Evolutionary conservation across 148 eudicot genomes (phyloP).

Genomic region (Rhododendron ferrugineum): DNA sequence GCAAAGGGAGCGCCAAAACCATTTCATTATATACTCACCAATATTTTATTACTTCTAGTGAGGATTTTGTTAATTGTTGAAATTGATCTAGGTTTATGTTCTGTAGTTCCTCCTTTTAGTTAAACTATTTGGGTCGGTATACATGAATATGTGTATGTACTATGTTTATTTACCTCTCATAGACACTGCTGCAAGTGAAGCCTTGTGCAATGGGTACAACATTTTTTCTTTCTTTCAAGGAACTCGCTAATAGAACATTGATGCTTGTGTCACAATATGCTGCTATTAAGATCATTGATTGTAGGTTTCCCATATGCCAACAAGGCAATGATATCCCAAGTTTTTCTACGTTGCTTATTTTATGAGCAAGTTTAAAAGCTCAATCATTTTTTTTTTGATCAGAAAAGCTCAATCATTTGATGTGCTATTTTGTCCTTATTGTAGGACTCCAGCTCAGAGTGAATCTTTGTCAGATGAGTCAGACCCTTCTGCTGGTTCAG

Average conservation of each 20-base stretch:
- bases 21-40: neutral
- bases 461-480: constrained; percentile 77
- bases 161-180: neutral
- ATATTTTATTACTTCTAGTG: neutral
- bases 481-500: constrained; percentile 66
- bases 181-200: neutral
- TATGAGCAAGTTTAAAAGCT: neutral
- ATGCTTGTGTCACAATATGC: neutral
- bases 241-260: neutral
- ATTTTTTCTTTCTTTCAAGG: neutral
- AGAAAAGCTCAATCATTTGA: neutral
- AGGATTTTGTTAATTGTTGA: neutral
- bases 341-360: neutral
- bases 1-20: neutral
- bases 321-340: neutral
- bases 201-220: neutral
- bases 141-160: neutral
- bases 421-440: constrained; percentile 5
- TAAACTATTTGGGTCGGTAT: neutral
- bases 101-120: neutral
- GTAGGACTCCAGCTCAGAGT: constrained; percentile 82
- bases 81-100: neutral
- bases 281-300: neutral
- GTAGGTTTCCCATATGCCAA: neutral
- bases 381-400: neutral